Evolutionary conservation across 1,284 basidiomycete genomes (phyloP), one percentile per base, ranked within the genome.

Genomic region (Gastroboletus turbinatus): DNA sequence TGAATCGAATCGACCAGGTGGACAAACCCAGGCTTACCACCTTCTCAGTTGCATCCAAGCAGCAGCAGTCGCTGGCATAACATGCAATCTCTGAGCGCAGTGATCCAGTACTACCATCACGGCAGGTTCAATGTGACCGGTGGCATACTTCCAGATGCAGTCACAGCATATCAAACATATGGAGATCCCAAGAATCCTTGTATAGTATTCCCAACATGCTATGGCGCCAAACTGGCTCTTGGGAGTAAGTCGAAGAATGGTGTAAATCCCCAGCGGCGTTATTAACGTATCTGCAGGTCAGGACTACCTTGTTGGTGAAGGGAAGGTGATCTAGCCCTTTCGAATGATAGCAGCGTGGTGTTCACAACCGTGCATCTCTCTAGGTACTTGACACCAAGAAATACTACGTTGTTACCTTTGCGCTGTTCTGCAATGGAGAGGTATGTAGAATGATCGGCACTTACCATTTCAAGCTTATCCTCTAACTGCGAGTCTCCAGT

Each of bases 351-450:
- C 19, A 19, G 4, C 8, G 29, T n/a, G 56, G n/a, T 29, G 6
- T 46, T 46, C 17, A 62, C 38, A 10, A 38, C 25, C 23, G 5
- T 30, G 14, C n/a, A 27, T 38, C 13, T 16, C 38, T 47, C 27
- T 53, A 79, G 77, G 76, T 74, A 17, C 68, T 83, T 45, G 75
- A 82, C 63, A 75, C 81, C 2, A 67, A 59, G 21, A 77, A 78
- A 57, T 83, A 82, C 56, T 82, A 73, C 54, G 65, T 83, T 30
- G 79, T 83, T 11, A 82, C 82, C 2, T 77, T 83, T 57, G 80
- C 81, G 0, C 62, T 83, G 33, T 83, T 83, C 60, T 80, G 78
- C 32, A 82, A 82, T 55, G 82, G 82, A 64, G 82, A 83, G 75
- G 82, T 81, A 53, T 40, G 72, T 53, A 23, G 19, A 27, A 30